Evolutionary conservation across 2,329 filamentous ascomycete genomes (phyloP), one percentile per base, ranked within the genome.

Genomic region (Fusarium udum): DNA sequence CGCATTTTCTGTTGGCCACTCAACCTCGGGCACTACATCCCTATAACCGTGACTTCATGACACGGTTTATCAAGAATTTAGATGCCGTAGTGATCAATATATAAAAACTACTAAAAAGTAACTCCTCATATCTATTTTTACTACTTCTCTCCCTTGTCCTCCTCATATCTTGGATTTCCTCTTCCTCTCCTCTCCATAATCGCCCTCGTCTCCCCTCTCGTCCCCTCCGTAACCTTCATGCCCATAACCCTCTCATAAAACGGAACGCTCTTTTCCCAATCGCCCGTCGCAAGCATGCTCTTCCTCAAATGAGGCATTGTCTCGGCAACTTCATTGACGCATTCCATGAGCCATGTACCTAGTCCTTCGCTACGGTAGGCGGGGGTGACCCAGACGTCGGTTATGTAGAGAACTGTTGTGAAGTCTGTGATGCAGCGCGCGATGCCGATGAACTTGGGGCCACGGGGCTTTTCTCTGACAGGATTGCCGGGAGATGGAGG

Each of bases 361-460:
- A 93, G 82, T 0, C 91, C 90, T 18, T 84, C 81, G 4, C 86
- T 85, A 73, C 90, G 89, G 68, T 88, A 86, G 42, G 84, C 81
- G 0, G 85, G 82, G 2, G 87, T 77, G 8, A 92, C 82, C 78
- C 89, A 93, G 6, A 92, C 87, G 72, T 92, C 91, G 2, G 90
- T 90, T 32, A 82, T 52, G 48, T 92, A 93, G 7, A 86, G 86
- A 70, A 92, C 89, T 0, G 90, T 91, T 20, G 87, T 84, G 70
- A 86, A 85, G 78, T 93, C 92, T 3, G 91, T 93, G 49, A 93
- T 80, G n/a, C 91, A 79, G n/a, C 91, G 78, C 3, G 78, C 74
- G 26, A 82, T 63, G 26, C 81, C 81, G n/a, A 82, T 61, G 40
- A 81, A 67, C 4, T 42, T 70, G 5, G 20, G 45, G 1, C 16